phyloP scores from a whole-genome alignment of 495 filamentous ascomycete species.

The Ramalina intermedia region DNA sequence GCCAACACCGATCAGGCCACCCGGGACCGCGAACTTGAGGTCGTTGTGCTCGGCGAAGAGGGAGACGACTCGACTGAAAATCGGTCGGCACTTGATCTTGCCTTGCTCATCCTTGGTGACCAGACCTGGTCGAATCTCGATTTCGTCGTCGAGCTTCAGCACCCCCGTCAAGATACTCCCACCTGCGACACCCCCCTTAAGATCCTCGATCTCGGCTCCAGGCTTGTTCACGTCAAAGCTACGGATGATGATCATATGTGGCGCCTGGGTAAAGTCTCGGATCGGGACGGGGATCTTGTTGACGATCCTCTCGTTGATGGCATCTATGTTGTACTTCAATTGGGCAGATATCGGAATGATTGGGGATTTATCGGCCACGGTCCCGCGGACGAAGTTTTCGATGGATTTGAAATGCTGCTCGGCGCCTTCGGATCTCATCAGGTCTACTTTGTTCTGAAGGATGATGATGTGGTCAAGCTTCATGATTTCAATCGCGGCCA shows the following conservation, averaged over 20 bases:
- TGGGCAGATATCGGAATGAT: conserved; percentile 98
- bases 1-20: conserved; percentile 92
- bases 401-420: conserved; percentile 90
- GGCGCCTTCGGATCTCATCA: conserved; percentile 89
- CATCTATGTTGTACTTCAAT: conserved; percentile 98
- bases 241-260: conserved; percentile 97
- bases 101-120: conserved; percentile 88
- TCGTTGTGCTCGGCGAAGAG: conserved; percentile 97
- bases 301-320: conserved; percentile 86
- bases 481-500: conserved; percentile 99
- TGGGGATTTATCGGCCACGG: conserved; percentile 86
- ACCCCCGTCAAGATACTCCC: conserved; percentile 92
- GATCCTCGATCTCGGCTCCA: conserved; percentile 96
- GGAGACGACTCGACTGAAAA: conserved; percentile 86
- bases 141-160: conserved; percentile 89
- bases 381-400: conserved; percentile 92
- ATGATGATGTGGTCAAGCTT: conserved; percentile 97
- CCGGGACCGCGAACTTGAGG: conserved; percentile 91
- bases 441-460: conserved; percentile 96
- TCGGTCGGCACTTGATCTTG: conserved; percentile 87
- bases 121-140: conserved; percentile 94
- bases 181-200: conserved; percentile 97
- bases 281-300: conserved; percentile 83
- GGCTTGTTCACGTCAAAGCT: conserved; percentile 99
- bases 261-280: conserved; percentile 76